A percentile compares a stretch with the other conserved stretches of the same genome.
Conservation (phyloP, 139 green algal genomes). For the Ulvella scutata region DNA sequence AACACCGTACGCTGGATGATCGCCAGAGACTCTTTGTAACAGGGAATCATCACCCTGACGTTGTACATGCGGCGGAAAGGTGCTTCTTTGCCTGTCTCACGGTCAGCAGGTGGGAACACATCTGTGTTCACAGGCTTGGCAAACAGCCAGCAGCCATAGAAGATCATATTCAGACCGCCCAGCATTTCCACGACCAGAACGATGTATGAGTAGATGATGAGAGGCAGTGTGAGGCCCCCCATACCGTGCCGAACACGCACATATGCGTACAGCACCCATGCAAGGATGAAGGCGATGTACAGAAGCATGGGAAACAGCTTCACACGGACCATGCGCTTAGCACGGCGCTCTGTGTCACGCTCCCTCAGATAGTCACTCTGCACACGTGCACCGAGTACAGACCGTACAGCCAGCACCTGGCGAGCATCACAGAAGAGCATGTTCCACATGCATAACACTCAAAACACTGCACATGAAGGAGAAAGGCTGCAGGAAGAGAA, state of each 20-base stretch:
- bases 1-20: constrained; percentile 1
- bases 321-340: neutral
- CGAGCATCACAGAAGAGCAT: too few species aligned
- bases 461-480: too few species aligned
- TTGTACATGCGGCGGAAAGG: neutral
- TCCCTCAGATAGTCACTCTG: neutral
- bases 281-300: neutral
- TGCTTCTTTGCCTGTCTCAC: neutral
- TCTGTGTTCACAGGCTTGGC: neutral
- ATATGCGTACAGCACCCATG: neutral
- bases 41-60: neutral
- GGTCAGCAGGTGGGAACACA: neutral
- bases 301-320: constrained; percentile 3
- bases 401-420: too few species aligned
- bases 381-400: too few species aligned
- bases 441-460: too few species aligned
- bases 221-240: neutral
- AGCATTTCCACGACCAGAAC: neutral
- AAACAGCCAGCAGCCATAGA: neutral
- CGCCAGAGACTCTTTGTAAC: neutral
- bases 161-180: neutral
- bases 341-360: neutral
- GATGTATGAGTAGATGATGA: constrained; percentile 3
- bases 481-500: too few species aligned
- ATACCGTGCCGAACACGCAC: neutral